These are phyloP conservation scores for Lentinula sp. DNA, from an alignment of 768 basidiomycete genomes.

Conservation along the genomic window DNA sequence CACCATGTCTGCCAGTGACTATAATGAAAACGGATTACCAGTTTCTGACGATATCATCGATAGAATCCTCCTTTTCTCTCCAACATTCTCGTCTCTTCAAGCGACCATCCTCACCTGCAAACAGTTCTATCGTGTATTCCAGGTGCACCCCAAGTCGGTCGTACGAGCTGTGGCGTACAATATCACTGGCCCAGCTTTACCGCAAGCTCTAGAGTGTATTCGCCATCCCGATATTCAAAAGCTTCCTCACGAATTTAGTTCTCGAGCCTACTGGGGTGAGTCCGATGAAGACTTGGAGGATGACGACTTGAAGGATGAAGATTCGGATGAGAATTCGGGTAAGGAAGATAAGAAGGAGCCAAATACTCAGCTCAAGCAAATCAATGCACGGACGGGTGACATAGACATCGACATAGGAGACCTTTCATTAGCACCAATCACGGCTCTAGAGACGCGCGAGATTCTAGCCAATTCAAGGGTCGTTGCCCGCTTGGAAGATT, in stretches of 20 bases:
- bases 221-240: conserved; percentile 9
- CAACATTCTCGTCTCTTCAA: conserved; percentile 15
- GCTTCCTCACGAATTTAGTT: conserved; percentile 3
- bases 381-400: no score
- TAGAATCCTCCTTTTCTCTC: conserved; percentile 19
- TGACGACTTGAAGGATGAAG: not conserved
- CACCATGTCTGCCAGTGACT: no score
- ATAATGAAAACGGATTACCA: conserved; percentile 10
- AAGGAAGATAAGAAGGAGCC: no score
- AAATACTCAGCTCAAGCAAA: no score
- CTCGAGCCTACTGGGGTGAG: not conserved
- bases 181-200: conserved; percentile 22
- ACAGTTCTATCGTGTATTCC: conserved; percentile 22
- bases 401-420: not conserved
- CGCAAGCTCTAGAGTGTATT: conserved; percentile 21
- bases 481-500: conserved; percentile 24
- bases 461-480: conserved; percentile 19
- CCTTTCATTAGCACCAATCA: conserved; percentile 9
- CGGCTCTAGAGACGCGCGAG: conserved; percentile 13
- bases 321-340: no score
- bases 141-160: conserved; percentile 21
- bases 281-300: not conserved
- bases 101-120: conserved; percentile 15
- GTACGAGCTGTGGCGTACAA: conserved; percentile 21
- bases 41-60: conserved; percentile 25